Evolutionary conservation across 1,139 yeast genomes (phyloP), one percentile per base, ranked within the genome.

Genomic region (Taphrina deformans): DNA sequence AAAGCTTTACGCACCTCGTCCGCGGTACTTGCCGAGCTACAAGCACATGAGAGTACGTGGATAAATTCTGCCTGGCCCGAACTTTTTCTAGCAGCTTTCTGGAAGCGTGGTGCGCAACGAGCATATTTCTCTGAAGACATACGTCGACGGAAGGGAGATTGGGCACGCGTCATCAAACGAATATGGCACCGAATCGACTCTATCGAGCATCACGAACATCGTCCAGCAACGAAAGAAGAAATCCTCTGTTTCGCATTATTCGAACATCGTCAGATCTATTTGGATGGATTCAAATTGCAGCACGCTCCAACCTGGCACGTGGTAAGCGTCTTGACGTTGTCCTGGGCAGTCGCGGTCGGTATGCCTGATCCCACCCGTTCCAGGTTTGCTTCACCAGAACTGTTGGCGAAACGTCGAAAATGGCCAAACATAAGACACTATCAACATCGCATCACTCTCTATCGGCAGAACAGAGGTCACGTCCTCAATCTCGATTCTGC

Each of bases 31-130:
- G 48, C 48, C 5, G 27, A 44, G n/a, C 41, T 45, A 7, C 29
- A 41, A 18, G 41, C 52, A 6, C 26, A 41, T 33, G 40, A 26
- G 14, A 35, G 24, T 9, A 18, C 41, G n/a, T 45, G 35, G 29
- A 14, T 21, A 7, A 29, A 55, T 31, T 51, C 46, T 14, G 41
- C 46, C 10, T 55, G 44, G 44, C 61, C 61, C 18, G 61, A 55
- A 3, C 26, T 29, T 9, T 55, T 44, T n/a, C 4, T 55, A 12
- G 61, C 61, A 4, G 51, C 51, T 9, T 31, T 24, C 16, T 55
- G 61, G 61, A 23, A 31, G 14, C 61, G 40, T 18, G 61, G 61
- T 21, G 61, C 48, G 3, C 52, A 55, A 21, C 51, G 61, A 12
- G 61, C 26, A 7, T 24, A 31, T 26, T 41, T 55, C 53, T 12